Conservation (phyloP, 129 eudicot genomes). For the Ambrosia trifida region DNA sequence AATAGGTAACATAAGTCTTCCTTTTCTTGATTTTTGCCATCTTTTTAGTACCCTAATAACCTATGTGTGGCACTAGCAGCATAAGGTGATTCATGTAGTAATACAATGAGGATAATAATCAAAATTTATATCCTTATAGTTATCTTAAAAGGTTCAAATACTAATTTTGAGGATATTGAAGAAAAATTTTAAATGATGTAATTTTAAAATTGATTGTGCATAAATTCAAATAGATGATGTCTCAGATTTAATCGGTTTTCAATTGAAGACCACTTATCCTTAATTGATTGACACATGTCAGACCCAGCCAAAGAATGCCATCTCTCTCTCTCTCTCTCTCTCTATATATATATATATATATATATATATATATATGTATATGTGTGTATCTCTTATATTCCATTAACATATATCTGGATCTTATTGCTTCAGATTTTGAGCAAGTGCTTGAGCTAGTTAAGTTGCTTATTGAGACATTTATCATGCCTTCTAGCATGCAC, state of each 20-base stretch:
- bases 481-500: conserved; percentile 29
- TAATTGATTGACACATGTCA: background rate
- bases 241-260: background rate
- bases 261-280: background rate
- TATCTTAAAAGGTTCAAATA: background rate
- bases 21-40: background rate
- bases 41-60: conserved; percentile 2
- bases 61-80: no score
- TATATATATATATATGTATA: background rate
- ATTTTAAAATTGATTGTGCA: background rate
- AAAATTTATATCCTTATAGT: background rate
- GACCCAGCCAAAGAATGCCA: background rate
- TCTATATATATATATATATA: no score
- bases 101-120: background rate
- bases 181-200: background rate
- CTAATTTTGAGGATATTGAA: background rate
- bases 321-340: no score
- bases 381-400: background rate
- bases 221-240: background rate
- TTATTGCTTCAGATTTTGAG: conserved; percentile 49
- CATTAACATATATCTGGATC: conserved; percentile 3
- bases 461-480: conserved; percentile 46
- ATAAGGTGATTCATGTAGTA: background rate
- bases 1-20: conserved; percentile 46
- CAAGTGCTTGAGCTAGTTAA: conserved; percentile 52